These are phyloP conservation scores for Camelina hispida DNA, from an alignment of 345 rosid genomes.

Conservation along the genomic window DNA sequence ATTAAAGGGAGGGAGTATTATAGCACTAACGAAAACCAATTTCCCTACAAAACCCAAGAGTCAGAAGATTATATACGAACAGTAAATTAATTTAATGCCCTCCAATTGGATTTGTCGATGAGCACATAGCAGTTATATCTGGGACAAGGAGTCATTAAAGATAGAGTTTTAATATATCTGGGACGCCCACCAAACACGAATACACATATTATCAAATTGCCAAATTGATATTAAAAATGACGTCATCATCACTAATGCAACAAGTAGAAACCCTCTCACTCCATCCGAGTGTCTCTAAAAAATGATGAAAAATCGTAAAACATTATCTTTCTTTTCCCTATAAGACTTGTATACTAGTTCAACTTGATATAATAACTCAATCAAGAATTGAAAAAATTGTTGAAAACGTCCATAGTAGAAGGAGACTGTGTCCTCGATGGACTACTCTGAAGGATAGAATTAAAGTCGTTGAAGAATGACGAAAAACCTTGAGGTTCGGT, in stretches of 20 bases:
- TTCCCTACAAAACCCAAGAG: slow-evolving; percentile 3
- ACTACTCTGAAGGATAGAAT: slow-evolving; percentile 61
- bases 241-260: slow-evolving; percentile 23
- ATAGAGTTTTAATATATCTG: slow-evolving; percentile 14
- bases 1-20: too few relatives aligned
- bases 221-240: slow-evolving; percentile 29
- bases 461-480: slow-evolving; percentile 55
- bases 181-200: slow-evolving; percentile 44
- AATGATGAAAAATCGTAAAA: slow-evolving; percentile 19
- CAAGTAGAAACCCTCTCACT: slow-evolving; percentile 25
- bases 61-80: slow-evolving; percentile 5
- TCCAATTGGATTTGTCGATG: slow-evolving; percentile 24
- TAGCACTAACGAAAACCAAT: background rate
- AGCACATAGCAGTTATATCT: slow-evolving; percentile 36
- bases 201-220: slow-evolving; percentile 37
- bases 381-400: slow-evolving; percentile 66
- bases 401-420: slow-evolving; percentile 68
- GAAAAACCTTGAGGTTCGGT: slow-evolving; percentile 29
- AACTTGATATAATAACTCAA: slow-evolving; percentile 7
- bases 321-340: background rate
- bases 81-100: slow-evolving; percentile 11
- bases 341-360: slow-evolving; percentile 19
- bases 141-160: slow-evolving; percentile 41
- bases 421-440: slow-evolving; percentile 53
- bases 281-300: slow-evolving; percentile 5